phyloP scores from a whole-genome alignment of 495 filamentous ascomycete species.

The Cercophora newfieldiana region DNA sequence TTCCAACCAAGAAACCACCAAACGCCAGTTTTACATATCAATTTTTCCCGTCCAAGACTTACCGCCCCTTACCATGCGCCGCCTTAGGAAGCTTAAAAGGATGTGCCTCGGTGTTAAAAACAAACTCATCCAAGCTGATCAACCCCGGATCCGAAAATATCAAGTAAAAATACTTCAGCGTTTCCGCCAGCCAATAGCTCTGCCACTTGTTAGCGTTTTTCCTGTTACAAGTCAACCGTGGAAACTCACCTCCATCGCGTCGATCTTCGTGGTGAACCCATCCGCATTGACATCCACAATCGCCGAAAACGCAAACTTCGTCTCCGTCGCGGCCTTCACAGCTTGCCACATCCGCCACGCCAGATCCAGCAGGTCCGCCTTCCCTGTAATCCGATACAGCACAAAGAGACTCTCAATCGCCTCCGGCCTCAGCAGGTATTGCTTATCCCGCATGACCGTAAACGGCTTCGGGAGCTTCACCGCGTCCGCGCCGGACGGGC shows the following conservation, averaged over 20 bases:
- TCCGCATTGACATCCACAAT: slow-evolving; percentile 50
- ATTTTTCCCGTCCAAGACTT: neutral
- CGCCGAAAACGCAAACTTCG: slow-evolving; percentile 58
- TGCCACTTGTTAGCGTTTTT: slow-evolving; percentile 20
- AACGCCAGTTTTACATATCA: neutral
- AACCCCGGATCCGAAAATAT: slow-evolving; percentile 73
- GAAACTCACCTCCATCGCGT: slow-evolving; percentile 52
- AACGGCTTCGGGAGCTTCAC: slow-evolving; percentile 61
- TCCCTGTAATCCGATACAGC: slow-evolving; percentile 73
- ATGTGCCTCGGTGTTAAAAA: slow-evolving; percentile 90
- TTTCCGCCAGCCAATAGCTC: slow-evolving; percentile 55
- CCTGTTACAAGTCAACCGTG: neutral
- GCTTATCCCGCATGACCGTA: slow-evolving; percentile 28
- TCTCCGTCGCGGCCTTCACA: slow-evolving; percentile 61
- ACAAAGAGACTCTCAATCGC: slow-evolving; percentile 75
- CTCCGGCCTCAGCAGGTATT: slow-evolving; percentile 59
- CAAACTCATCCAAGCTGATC: slow-evolving; percentile 72
- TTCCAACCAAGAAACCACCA: neutral
- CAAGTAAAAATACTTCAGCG: slow-evolving; percentile 67
- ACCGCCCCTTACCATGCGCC: neutral
- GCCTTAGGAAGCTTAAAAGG: slow-evolving; percentile 52
- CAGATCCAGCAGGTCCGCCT: slow-evolving; percentile 61
- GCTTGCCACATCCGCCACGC: slow-evolving; percentile 78
- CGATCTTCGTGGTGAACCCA: slow-evolving; percentile 30
- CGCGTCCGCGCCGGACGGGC: slow-evolving; percentile 28